phyloP scores from a whole-genome alignment of 2,329 filamentous ascomycete species.

The Botrytis squamosa region DNA sequence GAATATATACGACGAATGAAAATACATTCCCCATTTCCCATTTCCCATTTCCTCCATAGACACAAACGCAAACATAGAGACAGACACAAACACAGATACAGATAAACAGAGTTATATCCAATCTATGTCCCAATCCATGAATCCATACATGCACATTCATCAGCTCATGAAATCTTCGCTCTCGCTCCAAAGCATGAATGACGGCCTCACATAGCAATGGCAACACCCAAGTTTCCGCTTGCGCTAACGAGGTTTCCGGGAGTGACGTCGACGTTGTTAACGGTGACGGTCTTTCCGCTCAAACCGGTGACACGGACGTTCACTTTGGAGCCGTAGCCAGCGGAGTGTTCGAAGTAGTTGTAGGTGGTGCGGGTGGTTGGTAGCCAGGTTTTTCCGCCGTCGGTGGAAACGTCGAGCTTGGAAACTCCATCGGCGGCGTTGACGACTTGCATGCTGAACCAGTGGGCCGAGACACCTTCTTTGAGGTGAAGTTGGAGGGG shows the following conservation, averaged over 20 bases:
- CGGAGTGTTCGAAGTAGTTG: slow-evolving; percentile 61
- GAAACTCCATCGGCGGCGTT: slow-evolving; percentile 58
- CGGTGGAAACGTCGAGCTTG: slow-evolving; percentile 59
- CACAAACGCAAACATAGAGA: no score
- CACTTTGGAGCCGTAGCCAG: slow-evolving; percentile 57
- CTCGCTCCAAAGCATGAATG: not conserved
- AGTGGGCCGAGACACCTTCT: slow-evolving; percentile 49
- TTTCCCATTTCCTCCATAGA: not conserved
- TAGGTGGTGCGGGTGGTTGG: slow-evolving; percentile 53
- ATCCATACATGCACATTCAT: not conserved
- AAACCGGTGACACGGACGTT: slow-evolving; percentile 55
- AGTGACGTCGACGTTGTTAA: slow-evolving; percentile 50
- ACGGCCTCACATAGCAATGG: not conserved
- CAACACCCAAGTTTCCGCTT: slow-evolving; percentile 30
- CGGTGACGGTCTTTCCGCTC: slow-evolving; percentile 50
- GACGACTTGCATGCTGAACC: slow-evolving; percentile 64
- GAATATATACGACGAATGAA: not conserved
- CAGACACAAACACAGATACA: not conserved
- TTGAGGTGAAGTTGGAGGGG: slow-evolving; percentile 54
- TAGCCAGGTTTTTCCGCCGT: slow-evolving; percentile 59
- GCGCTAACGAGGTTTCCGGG: slow-evolving; percentile 28
- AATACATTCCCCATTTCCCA: not conserved
- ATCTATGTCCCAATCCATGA: no score
- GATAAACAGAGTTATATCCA: not conserved
- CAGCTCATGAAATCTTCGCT: not conserved